Base-by-base conservation (phyloP, 2,329 filamentous ascomycete genomes). In the Sarocladium oryzae region DNA sequence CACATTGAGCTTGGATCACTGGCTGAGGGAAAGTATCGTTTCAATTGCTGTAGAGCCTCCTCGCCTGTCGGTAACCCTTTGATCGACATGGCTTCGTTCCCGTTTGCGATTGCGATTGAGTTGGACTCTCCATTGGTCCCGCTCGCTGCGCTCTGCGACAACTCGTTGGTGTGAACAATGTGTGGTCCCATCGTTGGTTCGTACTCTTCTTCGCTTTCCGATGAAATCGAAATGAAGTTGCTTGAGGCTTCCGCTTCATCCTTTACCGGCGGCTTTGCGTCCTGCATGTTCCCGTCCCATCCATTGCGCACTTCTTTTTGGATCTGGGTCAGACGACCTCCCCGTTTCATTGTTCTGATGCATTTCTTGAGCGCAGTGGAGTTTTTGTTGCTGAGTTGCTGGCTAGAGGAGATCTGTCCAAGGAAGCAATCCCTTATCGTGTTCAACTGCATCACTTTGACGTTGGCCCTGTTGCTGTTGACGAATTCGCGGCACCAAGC, bases 11-110 rank as follows among this genome's bases (percentile, higher is more conserved):
- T 65, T 21, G 70, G 62, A 23, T 72, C 65, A 15, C 63, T 58
- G 26, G 75, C 67, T 1, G 73, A 73, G 2, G 78, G 77, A 54
- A 82, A 84, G 57, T 81, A 81, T 55, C 46, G 11, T 21, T 18
- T 49, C 18, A 37, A 32, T 32, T 49, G 46, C 8, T 20, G 46
- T 8, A 36, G 6, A 26, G 30, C 33, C 30, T 49, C 46, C 2
- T 49, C 46, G 5, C 33, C 46, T n/a, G 21, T 23, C 11, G 43
- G 26, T 4, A 48, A 9, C 4, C 16, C 16, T 10, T 24, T 41
- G 37, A 21, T 7, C 4, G 16, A 24, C 4, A 10, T 21, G 3
- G 13, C 32, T n/a, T 23, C 28, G 26, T 45, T 45, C 21, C 50
- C 37, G 16, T 43, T 33, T 21, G 37, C n/a, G 4, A 15, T 7